phyloP scores from a whole-genome alignment of 176 grass and related monocot species.

The Elaeis guineensis region DNA sequence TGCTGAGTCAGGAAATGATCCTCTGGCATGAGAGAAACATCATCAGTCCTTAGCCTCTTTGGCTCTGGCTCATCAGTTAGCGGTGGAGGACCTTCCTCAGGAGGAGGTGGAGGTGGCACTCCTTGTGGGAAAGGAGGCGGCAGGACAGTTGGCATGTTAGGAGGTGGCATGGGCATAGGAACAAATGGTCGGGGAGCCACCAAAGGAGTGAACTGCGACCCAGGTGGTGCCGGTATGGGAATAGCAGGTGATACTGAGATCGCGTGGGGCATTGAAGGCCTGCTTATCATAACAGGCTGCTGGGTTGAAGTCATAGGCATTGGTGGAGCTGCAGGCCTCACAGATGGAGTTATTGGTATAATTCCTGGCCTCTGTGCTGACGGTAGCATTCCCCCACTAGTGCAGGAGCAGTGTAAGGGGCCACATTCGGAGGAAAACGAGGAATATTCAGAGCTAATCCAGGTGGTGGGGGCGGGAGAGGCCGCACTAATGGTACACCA shows the following conservation, averaged over 20 bases:
- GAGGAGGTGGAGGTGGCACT: conserved; percentile 59
- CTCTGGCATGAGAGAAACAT: conserved; percentile 64
- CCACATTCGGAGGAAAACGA: conserved; percentile 38
- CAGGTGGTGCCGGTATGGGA: conserved; percentile 54
- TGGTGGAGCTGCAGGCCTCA: conserved; percentile 48
- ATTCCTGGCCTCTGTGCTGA: conserved; percentile 37
- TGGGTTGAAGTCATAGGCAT: conserved; percentile 41
- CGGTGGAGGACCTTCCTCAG: conserved; percentile 65
- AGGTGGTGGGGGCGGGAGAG: conserved; percentile 60
- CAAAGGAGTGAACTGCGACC: conserved; percentile 48
- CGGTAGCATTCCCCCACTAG: conserved; percentile 3
- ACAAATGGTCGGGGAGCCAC: conserved; percentile 30
- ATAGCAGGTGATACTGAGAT: conserved; percentile 25
- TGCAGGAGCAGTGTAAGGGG: conserved; percentile 26
- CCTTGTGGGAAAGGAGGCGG: conserved; percentile 48
- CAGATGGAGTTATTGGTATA: conserved; percentile 38
- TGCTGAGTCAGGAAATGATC: conserved; percentile 81
- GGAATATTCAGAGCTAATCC: conserved; percentile 68
- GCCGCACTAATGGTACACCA: conserved; percentile 45
- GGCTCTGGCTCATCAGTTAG: conserved; percentile 93
- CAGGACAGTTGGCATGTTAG: conserved; percentile 36
- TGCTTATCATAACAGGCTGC: conserved; percentile 30
- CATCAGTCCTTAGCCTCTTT: conserved; percentile 79
- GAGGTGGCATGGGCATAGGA: conserved; percentile 40
- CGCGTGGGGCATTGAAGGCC: neutral